Evolutionary conservation across 495 filamentous ascomycete species (phyloP).

Genomic region (Pyronema domesticum): DNA sequence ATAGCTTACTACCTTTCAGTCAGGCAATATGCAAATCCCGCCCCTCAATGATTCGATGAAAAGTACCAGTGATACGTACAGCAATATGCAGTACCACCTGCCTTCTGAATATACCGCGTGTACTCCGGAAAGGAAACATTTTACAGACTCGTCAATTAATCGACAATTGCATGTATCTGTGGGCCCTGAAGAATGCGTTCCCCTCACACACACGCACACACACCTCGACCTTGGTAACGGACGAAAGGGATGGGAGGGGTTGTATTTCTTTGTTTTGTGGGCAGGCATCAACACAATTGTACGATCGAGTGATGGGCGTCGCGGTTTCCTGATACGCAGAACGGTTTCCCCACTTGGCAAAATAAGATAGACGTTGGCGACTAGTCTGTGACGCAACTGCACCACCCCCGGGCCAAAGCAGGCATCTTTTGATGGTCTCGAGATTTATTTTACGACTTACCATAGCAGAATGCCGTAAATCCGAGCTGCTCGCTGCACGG

Average conservation of each 20-base stretch:
- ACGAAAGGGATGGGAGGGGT: not conserved
- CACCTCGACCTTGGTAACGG: not conserved
- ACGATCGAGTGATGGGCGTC: not conserved
- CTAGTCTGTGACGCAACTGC: not conserved
- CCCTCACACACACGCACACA: not conserved
- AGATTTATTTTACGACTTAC: not conserved
- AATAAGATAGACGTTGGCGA: not conserved
- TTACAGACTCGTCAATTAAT: too few relatives aligned
- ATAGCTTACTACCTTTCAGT: too few relatives aligned
- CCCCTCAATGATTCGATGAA: too few relatives aligned
- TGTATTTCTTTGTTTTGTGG: not conserved
- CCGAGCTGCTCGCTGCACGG: not conserved
- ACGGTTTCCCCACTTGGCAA: not conserved
- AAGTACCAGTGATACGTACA: too few relatives aligned
- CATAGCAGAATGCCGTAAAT: not conserved
- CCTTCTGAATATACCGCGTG: too few relatives aligned
- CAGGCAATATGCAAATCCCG: too few relatives aligned
- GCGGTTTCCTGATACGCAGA: not conserved
- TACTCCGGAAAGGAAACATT: too few relatives aligned
- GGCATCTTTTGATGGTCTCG: not conserved
- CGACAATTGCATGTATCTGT: not conserved
- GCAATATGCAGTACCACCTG: too few relatives aligned
- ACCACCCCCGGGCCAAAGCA: not conserved
- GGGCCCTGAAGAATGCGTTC: not conserved
- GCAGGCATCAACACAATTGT: too few relatives aligned